Conservation (phyloP, 1,139 yeast species). For the Maudiozyma humilis region DNA sequence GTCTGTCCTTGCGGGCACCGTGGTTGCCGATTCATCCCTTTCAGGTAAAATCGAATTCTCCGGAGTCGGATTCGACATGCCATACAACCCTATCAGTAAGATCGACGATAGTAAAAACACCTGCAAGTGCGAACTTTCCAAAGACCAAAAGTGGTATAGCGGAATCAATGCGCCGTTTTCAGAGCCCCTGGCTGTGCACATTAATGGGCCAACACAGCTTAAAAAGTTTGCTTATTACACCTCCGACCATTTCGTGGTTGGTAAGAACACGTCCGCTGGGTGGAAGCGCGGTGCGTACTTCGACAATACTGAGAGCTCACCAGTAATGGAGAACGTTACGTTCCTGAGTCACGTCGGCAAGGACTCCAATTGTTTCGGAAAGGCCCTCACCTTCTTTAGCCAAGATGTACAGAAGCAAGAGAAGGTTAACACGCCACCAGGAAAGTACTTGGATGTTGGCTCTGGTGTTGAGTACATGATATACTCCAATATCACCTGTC, state of each 20-base stretch:
- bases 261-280: slow-evolving; percentile 22
- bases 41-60: slow-evolving; percentile 38
- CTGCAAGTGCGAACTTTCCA: slow-evolving; percentile 44
- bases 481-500: slow-evolving; percentile 50
- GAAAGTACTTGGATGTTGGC: slow-evolving; percentile 42
- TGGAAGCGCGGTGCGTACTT: slow-evolving; percentile 41
- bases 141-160: slow-evolving; percentile 35
- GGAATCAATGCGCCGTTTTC: slow-evolving; percentile 63
- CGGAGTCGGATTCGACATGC: slow-evolving; percentile 58
- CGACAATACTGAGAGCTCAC: slow-evolving; percentile 27
- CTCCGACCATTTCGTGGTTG: slow-evolving; percentile 28
- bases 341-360: slow-evolving; percentile 46
- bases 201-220: slow-evolving; percentile 62
- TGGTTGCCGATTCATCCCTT: too few relatives aligned
- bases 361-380: slow-evolving; percentile 50
- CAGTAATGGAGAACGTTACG: slow-evolving; percentile 46
- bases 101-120: slow-evolving; percentile 38
- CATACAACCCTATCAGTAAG: slow-evolving; percentile 48
- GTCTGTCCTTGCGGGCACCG: too few relatives aligned
- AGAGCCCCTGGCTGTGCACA: slow-evolving; percentile 61
- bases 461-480: slow-evolving; percentile 48
- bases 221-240: slow-evolving; percentile 56
- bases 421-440: slow-evolving; percentile 45
- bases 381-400: slow-evolving; percentile 47
- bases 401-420: slow-evolving; percentile 36